Evolutionary conservation across 768 basidiomycete species (phyloP).

Genomic region (Suillus subaureus): DNA sequence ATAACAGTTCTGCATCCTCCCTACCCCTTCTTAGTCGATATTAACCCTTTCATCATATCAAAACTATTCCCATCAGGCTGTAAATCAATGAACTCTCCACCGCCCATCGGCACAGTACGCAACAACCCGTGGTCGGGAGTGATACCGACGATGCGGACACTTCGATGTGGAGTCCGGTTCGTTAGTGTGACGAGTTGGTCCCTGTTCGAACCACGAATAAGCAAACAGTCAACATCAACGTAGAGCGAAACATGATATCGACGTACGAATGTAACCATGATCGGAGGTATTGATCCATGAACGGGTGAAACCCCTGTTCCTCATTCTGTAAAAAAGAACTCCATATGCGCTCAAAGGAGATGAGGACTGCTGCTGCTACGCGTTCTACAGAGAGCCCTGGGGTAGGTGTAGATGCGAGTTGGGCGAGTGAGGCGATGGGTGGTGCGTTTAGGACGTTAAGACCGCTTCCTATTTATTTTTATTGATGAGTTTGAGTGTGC

Average conservation of each 20-base stretch:
- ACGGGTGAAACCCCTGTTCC: conserved; percentile 73
- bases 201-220: conserved; percentile 40
- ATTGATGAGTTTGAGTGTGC: too few species aligned
- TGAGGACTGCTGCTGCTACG: conserved; percentile 69
- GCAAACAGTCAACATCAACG: too few species aligned
- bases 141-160: conserved; percentile 81
- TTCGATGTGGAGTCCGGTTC: conserved; percentile 66
- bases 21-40: too few species aligned
- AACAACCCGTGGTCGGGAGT: conserved; percentile 87
- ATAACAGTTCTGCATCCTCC: too few species aligned
- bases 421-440: conserved; percentile 81
- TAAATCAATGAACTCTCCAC: conserved; percentile 72
- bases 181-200: conserved; percentile 84
- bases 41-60: conserved; percentile 80
- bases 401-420: conserved; percentile 41
- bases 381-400: conserved; percentile 63
- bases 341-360: conserved; percentile 39
- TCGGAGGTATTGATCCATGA: conserved; percentile 73
- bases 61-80: conserved; percentile 99
- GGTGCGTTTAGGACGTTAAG: conserved; percentile 82
- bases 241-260: too few species aligned
- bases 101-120: conserved; percentile 61
- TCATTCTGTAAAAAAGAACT: conserved; percentile 13
- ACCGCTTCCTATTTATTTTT: conserved; percentile 38
- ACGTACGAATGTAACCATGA: background rate